Evolutionary conservation across 495 filamentous ascomycete genomes (phyloP).

Genomic region (Pyronema domesticum): DNA sequence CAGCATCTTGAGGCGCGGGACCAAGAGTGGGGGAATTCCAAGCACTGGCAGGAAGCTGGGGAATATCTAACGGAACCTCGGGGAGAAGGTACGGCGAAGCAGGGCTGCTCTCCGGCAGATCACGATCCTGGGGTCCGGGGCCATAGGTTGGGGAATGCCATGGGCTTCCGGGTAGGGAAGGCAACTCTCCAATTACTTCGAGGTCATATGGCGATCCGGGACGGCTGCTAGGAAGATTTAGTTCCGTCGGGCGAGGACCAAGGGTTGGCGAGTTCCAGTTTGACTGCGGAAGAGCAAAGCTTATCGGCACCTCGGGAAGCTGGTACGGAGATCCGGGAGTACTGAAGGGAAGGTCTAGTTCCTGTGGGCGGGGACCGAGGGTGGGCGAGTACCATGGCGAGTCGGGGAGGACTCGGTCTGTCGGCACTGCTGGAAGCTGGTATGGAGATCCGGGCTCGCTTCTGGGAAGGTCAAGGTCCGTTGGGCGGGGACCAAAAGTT

Average conservation of each 20-base stretch:
- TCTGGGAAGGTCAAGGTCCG: background rate
- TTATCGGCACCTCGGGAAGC: background rate
- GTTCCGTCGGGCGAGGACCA: constrained; percentile 1
- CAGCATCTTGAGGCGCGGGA: background rate
- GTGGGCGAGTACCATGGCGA: background rate
- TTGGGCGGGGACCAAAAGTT: background rate
- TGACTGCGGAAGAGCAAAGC: background rate
- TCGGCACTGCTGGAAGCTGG: constrained; percentile 1
- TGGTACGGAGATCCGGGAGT: constrained; percentile 7
- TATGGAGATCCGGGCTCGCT: constrained; percentile 5
- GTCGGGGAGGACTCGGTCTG: constrained; percentile 6
- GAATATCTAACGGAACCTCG: background rate
- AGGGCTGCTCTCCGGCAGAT: background rate
- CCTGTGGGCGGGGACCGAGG: background rate
- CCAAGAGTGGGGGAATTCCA: constrained; percentile 6
- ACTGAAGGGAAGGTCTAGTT: constrained; percentile 5
- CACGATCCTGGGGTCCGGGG: background rate
- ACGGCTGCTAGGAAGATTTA: constrained; percentile 4
- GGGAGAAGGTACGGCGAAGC: background rate
- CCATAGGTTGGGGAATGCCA: constrained; percentile 1
- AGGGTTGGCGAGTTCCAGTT: background rate
- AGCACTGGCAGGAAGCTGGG: background rate
- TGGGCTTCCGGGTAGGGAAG: background rate
- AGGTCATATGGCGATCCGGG: constrained; percentile 9
- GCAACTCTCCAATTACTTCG: background rate